Conservation (phyloP, 495 filamentous ascomycete genomes). For the Aspergillus saccharolyticus region DNA sequence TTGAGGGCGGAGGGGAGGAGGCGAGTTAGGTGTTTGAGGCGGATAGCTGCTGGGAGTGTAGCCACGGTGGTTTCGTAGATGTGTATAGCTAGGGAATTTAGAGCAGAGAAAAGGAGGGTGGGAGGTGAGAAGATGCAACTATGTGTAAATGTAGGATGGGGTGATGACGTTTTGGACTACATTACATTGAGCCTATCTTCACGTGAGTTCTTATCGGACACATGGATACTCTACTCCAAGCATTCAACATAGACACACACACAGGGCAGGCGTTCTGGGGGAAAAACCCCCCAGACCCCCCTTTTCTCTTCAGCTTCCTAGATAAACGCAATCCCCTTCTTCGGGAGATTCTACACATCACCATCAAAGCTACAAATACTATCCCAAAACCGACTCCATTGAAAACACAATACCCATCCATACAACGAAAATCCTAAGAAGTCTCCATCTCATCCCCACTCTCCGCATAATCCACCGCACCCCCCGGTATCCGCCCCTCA, state of each 20-base stretch:
- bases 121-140: too few species aligned
- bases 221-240: too few species aligned
- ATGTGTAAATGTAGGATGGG: too few species aligned
- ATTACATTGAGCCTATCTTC: not conserved
- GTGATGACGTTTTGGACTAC: conserved; percentile 12
- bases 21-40: not conserved
- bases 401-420: not conserved
- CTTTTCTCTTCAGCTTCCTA: not conserved
- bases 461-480: conserved; percentile 46
- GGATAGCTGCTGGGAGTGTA: not conserved
- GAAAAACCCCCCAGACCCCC: too few species aligned
- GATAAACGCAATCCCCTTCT: not conserved
- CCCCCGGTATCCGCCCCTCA: conserved; percentile 77
- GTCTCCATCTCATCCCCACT: conserved; percentile 37
- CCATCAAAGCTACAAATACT: not conserved
- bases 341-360: not conserved
- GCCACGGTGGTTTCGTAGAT: not conserved
- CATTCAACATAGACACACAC: too few species aligned
- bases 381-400: not conserved
- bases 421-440: conserved; percentile 19
- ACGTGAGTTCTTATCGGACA: conserved; percentile 22
- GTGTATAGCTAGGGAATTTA: not conserved
- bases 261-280: too few species aligned
- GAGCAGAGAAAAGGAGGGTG: too few species aligned
- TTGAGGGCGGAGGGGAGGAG: not conserved